phyloP scores from a whole-genome alignment of 495 filamentous ascomycete species.

The Lophiotrema nucula region DNA sequence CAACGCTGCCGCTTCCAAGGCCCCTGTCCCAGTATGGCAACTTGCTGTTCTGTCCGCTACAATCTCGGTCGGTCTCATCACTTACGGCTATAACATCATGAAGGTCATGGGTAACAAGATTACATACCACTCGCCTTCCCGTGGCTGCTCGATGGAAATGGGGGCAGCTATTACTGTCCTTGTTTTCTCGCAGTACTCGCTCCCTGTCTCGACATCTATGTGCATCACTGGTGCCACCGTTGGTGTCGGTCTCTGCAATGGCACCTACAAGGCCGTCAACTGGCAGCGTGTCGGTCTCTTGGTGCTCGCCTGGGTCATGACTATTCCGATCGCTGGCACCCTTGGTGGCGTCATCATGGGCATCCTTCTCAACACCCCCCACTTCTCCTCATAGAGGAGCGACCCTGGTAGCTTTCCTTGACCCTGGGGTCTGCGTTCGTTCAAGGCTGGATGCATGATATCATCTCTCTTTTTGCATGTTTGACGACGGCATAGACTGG shows the following conservation, averaged over 20 bases:
- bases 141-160: conserved; percentile 60
- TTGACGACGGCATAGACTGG: too few species aligned
- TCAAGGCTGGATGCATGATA: too few species aligned
- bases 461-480: too few species aligned
- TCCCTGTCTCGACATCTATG: conserved; percentile 49
- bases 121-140: neutral
- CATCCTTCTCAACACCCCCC: conserved; percentile 59
- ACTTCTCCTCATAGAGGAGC: conserved; percentile 9
- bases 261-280: conserved; percentile 57
- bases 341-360: conserved; percentile 61
- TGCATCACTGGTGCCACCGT: conserved; percentile 44
- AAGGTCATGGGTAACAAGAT: conserved; percentile 17
- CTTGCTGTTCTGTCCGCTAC: conserved; percentile 42
- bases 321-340: conserved; percentile 62
- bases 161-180: conserved; percentile 66
- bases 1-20: conserved; percentile 47
- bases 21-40: conserved; percentile 57
- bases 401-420: too few species aligned
- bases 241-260: conserved; percentile 43
- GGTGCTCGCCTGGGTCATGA: conserved; percentile 59
- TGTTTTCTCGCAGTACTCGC: conserved; percentile 59
- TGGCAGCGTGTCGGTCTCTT: conserved; percentile 55
- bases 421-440: too few species aligned
- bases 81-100: conserved; percentile 72
- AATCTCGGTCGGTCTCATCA: conserved; percentile 58